phyloP scores from a whole-genome alignment of 371 early-diverging fungal genomes.

The Mortierella sp. region DNA sequence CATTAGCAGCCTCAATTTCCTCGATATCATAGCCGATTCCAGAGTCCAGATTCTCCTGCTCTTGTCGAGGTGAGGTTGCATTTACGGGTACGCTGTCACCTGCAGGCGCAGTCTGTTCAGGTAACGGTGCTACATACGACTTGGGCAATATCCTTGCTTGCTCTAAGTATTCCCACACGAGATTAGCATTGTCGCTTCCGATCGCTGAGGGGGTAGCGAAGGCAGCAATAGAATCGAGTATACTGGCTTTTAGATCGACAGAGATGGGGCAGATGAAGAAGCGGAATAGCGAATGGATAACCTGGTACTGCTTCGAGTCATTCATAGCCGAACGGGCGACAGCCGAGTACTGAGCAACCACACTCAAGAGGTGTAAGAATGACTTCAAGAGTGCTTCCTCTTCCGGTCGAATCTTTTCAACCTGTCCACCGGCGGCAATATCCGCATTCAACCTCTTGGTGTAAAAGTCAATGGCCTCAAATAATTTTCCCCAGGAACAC shows the following conservation, averaged over 20 bases:
- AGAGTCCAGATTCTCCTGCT: slow-evolving; percentile 44
- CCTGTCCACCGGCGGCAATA: slow-evolving; percentile 24
- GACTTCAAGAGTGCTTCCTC: slow-evolving; percentile 75
- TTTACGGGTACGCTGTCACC: slow-evolving; percentile 44
- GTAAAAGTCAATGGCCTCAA: slow-evolving; percentile 68
- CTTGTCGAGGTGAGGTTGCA: slow-evolving; percentile 30
- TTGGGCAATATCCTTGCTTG: slow-evolving; percentile 76
- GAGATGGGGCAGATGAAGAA: slow-evolving; percentile 79
- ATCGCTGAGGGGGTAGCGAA: slow-evolving; percentile 68
- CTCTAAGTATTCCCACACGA: slow-evolving; percentile 81
- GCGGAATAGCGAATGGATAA: slow-evolving; percentile 74
- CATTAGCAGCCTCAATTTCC: slow-evolving; percentile 78
- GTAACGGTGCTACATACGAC: slow-evolving; percentile 43
- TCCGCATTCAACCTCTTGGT: slow-evolving; percentile 49
- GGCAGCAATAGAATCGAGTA: slow-evolving; percentile 79
- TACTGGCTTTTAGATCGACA: slow-evolving; percentile 81
- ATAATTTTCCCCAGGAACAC: slow-evolving; percentile 74
- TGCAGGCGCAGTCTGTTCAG: slow-evolving; percentile 42
- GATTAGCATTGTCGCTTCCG: slow-evolving; percentile 65
- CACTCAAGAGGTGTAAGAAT: slow-evolving; percentile 74
- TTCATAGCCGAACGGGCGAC: slow-evolving; percentile 72
- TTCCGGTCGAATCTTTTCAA: slow-evolving; percentile 64
- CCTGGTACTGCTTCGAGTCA: slow-evolving; percentile 70
- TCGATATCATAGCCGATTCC: slow-evolving; percentile 83
- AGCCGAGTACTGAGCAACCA: slow-evolving; percentile 72